phyloP scores from a whole-genome alignment of 257 asterid genomes.

The Fraxinus cuspidata region DNA sequence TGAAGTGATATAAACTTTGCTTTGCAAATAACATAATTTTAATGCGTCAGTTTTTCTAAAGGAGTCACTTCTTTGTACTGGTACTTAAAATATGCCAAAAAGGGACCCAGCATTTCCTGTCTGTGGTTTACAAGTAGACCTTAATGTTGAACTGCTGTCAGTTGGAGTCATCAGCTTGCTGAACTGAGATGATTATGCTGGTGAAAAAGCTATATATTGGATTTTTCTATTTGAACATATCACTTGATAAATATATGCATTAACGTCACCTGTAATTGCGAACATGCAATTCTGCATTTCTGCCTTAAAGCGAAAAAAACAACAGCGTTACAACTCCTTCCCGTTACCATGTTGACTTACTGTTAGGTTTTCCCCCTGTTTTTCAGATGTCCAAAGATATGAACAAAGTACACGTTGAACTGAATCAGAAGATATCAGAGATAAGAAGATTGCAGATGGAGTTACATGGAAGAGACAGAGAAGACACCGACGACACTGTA shows the following conservation, averaged over 20 bases:
- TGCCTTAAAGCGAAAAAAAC: constrained; percentile 6
- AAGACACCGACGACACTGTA: constrained; percentile 42
- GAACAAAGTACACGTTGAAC: constrained; percentile 51
- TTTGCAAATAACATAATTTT: not conserved
- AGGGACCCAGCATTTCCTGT: not conserved
- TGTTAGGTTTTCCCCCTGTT: constrained; percentile 17
- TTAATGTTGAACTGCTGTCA: constrained; percentile 3
- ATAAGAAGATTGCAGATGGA: constrained; percentile 59
- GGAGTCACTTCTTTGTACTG: constrained; percentile 4
- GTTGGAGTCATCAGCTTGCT: constrained; percentile 4
- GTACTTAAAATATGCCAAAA: constrained; percentile 1
- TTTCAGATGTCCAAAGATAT: constrained; percentile 64
- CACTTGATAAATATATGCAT: not conserved
- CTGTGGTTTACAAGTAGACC: not conserved
- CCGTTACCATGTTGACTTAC: not conserved
- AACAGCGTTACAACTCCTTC: not conserved
- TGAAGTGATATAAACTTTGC: not conserved
- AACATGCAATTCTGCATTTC: not conserved
- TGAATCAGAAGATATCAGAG: constrained; percentile 67
- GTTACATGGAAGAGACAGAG: constrained; percentile 51
- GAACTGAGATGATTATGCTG: not conserved
- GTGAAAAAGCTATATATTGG: not conserved
- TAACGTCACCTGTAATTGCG: constrained; percentile 5
- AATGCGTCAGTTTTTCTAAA: not conserved
- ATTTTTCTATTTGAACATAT: not conserved